Conservation (phyloP, 2,329 filamentous ascomycete species). For the Emmonsiellopsis sp. region DNA sequence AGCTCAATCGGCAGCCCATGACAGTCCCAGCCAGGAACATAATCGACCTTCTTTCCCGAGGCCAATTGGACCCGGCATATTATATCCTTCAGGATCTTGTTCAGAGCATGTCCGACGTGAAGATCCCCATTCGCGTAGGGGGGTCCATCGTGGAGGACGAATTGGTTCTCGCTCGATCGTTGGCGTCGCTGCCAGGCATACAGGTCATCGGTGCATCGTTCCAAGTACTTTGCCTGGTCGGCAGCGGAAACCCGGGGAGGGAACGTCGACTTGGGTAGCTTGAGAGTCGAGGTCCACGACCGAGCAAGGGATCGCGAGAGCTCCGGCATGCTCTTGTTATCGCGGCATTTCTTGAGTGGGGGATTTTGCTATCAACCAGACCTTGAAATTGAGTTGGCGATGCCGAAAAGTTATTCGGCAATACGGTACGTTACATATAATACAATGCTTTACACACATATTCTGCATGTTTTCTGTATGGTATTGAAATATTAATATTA, state of each 20-base stretch:
- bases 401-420: not conserved
- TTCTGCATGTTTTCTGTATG: too few relatives aligned
- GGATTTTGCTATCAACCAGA: not conserved
- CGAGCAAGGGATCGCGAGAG: conserved; percentile 12
- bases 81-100: conserved; percentile 95
- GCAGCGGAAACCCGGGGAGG: conserved; percentile 40
- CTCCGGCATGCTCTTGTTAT: conserved; percentile 12
- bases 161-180: conserved; percentile 46
- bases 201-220: conserved; percentile 72
- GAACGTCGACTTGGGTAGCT: conserved; percentile 65
- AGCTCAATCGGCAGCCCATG: conserved; percentile 95
- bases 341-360: conserved; percentile 5
- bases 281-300: conserved; percentile 61
- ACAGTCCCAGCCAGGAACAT: conserved; percentile 93
- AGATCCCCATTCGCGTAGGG: conserved; percentile 91
- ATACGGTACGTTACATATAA: not conserved
- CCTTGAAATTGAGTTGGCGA: not conserved
- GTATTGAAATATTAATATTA: too few relatives aligned
- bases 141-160: conserved; percentile 87
- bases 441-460: too few relatives aligned
- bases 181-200: conserved; percentile 71
- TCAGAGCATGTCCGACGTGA: conserved; percentile 88
- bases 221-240: conserved; percentile 51
- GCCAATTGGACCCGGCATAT: conserved; percentile 73
- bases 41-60: conserved; percentile 65